These are phyloP conservation scores for Penicillium sp. DNA, from an alignment of 2,329 filamentous ascomycete species.

Conservation along the genomic window DNA sequence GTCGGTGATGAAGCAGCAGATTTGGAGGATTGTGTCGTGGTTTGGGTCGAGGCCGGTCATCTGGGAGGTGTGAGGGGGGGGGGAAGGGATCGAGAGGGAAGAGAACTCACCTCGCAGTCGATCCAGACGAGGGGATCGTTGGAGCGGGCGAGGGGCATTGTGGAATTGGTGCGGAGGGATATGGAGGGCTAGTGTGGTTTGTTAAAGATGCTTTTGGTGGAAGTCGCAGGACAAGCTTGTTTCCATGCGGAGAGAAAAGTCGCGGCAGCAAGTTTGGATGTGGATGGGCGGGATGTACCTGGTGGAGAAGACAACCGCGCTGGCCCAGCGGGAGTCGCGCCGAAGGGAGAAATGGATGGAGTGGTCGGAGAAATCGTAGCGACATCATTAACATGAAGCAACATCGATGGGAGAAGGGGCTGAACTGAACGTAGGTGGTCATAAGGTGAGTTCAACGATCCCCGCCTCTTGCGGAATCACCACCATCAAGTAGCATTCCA, in stretches of 20 bases:
- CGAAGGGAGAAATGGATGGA: conserved; percentile 1
- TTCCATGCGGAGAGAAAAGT: not conserved
- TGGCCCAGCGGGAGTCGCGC: conserved; percentile 13
- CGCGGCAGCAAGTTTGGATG: not conserved
- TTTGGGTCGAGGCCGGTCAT: conserved; percentile 88
- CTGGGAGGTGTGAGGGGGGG: conserved; percentile 48
- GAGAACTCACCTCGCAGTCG: conserved; percentile 64
- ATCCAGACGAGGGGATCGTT: conserved; percentile 80
- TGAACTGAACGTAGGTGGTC: not conserved
- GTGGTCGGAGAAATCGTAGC: conserved; percentile 3
- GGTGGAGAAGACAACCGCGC: conserved; percentile 29
- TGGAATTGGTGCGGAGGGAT: conserved; percentile 9
- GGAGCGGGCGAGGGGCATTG: conserved; percentile 52
- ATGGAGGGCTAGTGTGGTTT: not conserved
- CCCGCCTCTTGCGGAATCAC: not conserved
- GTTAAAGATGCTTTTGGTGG: not conserved
- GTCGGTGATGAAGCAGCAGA: conserved; percentile 90
- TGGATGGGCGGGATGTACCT: conserved; percentile 19
- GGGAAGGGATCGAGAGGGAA: not conserved
- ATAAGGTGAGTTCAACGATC: not conserved
- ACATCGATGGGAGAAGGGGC: not conserved
- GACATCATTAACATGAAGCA: not conserved
- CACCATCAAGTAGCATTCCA: no score
- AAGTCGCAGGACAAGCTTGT: not conserved
- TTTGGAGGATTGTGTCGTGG: conserved; percentile 82